A percentile compares a stretch with the other conserved stretches of the same genome.
phyloP scores from a whole-genome alignment of 176 grass and related monocot species.

The Triticum monococcum region DNA sequence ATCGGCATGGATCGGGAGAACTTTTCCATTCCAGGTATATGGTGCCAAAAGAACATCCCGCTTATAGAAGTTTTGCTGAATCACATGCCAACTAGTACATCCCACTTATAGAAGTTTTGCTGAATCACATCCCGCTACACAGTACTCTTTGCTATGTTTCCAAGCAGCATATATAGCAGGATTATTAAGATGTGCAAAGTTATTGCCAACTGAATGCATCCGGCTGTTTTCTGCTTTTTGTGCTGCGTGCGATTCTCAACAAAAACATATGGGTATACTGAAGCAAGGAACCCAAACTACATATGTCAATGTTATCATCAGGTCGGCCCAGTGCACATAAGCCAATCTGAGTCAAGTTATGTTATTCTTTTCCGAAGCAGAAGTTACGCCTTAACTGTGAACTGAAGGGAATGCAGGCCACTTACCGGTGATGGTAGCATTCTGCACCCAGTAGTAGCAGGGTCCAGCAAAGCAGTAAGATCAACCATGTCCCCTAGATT shows the following conservation, averaged over 20 bases:
- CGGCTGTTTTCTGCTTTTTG: not conserved
- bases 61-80: not conserved
- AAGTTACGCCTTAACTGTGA: not conserved
- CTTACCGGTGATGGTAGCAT: conserved; percentile 79
- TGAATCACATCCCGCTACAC: not conserved
- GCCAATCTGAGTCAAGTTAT: not conserved
- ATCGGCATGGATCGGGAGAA: not conserved
- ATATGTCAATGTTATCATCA: too few species aligned
- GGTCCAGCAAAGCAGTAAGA: conserved; percentile 75
- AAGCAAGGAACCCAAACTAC: too few species aligned
- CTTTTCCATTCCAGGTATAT: not conserved
- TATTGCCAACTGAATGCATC: not conserved
- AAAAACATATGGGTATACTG: too few species aligned
- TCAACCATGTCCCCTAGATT: conserved; percentile 79
- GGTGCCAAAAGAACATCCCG: not conserved
- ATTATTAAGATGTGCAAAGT: not conserved
- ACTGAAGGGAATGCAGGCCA: not conserved
- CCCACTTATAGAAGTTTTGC: not conserved
- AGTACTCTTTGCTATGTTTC: not conserved
- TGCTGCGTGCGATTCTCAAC: too few species aligned
- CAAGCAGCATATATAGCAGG: not conserved
- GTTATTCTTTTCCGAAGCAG: not conserved
- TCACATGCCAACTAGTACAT: not conserved
- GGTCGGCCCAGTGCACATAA: too few species aligned
- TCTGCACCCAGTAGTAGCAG: conserved; percentile 55